A percentile compares a stretch with the other conserved stretches of the same genome.
phyloP scores from a whole-genome alignment of 495 filamentous ascomycete genomes.

The Cairneyella variabilis region DNA sequence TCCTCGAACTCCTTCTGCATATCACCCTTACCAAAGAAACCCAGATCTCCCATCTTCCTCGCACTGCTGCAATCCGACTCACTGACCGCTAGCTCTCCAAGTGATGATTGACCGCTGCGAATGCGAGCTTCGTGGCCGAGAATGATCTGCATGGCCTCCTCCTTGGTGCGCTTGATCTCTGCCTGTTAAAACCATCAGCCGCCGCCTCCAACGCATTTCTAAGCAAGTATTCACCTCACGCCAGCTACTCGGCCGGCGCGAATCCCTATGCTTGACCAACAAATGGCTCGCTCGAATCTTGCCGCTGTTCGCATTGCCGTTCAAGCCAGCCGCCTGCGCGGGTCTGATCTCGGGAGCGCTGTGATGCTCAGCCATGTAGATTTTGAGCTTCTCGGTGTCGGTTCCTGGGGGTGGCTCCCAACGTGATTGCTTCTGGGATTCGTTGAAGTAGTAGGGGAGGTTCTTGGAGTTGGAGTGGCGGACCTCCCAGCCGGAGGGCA shows the following conservation, averaged over 20 bases:
- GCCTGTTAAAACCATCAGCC: slow-evolving; percentile 35
- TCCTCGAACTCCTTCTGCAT: slow-evolving; percentile 99
- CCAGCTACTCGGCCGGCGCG: slow-evolving; percentile 87
- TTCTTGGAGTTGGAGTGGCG: slow-evolving; percentile 95
- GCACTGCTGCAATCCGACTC: slow-evolving; percentile 96
- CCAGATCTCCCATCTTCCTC: slow-evolving; percentile 89
- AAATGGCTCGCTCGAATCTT: slow-evolving; percentile 92
- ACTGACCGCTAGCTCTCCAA: slow-evolving; percentile 78
- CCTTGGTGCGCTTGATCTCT: slow-evolving; percentile 81
- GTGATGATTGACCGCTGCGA: slow-evolving; percentile 54
- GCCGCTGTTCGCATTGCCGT: slow-evolving; percentile 59
- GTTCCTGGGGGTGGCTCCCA: slow-evolving; percentile 91
- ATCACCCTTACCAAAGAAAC: slow-evolving; percentile 87
- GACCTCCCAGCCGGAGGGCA: slow-evolving; percentile 88
- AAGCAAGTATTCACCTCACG: slow-evolving; percentile 48
- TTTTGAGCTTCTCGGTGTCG: slow-evolving; percentile 84
- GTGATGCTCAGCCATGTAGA: slow-evolving; percentile 86
- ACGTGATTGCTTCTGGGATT: slow-evolving; percentile 72
- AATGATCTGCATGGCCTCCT: slow-evolving; percentile 78
- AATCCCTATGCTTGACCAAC: slow-evolving; percentile 87
- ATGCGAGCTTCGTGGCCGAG: slow-evolving; percentile 70
- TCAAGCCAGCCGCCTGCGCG: slow-evolving; percentile 33
- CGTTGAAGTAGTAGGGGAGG: slow-evolving; percentile 97
- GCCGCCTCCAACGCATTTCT: neutral
- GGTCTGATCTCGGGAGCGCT: slow-evolving; percentile 49